Percentiles rank a stretch among this genome's conserved stretches.
Conservation (phyloP, 495 filamentous ascomycete genomes). For the Sordaria brevicollis region DNA sequence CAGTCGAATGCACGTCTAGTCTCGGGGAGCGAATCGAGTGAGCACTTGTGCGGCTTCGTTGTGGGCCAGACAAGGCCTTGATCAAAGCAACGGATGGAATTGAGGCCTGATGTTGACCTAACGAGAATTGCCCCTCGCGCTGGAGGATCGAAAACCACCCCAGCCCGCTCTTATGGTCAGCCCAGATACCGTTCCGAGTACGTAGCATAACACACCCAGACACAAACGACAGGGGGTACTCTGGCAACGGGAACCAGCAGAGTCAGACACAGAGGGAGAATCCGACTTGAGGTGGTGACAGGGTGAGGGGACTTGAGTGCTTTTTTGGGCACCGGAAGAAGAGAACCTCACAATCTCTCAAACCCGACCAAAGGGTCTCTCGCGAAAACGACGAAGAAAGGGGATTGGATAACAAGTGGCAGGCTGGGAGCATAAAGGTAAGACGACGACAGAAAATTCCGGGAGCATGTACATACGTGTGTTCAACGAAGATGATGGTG, state of each 20-base stretch:
- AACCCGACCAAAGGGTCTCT: neutral
- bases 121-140: neutral
- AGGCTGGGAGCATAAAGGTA: neutral
- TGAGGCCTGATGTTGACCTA: neutral
- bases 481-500: neutral
- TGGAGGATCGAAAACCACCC: neutral
- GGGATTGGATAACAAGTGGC: neutral
- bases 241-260: neutral
- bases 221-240: neutral
- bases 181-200: neutral
- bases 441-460: neutral
- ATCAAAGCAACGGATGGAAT: neutral
- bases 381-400: neutral
- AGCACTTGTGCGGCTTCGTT: neutral
- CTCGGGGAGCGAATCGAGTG: neutral
- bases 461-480: neutral
- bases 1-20: neutral
- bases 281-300: neutral
- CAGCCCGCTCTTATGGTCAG: neutral
- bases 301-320: neutral
- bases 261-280: neutral
- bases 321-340: neutral
- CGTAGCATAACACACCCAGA: neutral
- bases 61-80: neutral
- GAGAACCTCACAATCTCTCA: neutral